A percentile compares a stretch with the other conserved stretches of the same genome.
Evolutionary conservation across 768 basidiomycete species (phyloP).

Genomic region (Boletellus ananiceps): DNA sequence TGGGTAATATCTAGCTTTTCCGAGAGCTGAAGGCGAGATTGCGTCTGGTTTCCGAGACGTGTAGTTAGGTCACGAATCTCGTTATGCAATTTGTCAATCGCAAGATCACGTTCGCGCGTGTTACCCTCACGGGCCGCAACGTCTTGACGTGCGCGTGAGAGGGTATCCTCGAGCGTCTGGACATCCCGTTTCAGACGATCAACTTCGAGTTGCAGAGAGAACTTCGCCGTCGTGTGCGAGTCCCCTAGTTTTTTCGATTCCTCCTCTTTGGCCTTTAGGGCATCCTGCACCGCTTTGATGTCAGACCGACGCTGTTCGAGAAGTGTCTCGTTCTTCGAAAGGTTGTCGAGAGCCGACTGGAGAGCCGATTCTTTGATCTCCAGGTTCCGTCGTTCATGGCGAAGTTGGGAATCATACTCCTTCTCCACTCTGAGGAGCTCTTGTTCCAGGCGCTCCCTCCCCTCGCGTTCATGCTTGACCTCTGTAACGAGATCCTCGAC

Average conservation of each 20-base stretch:
- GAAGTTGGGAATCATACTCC: conserved; percentile 57
- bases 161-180: conserved; percentile 73
- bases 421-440: conserved; percentile 56
- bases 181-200: conserved; percentile 85
- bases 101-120: conserved; percentile 64
- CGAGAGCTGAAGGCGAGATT: conserved; percentile 77
- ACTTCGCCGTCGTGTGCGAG: conserved; percentile 74
- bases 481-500: conserved; percentile 68
- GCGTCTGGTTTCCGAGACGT: conserved; percentile 80
- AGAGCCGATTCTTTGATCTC: conserved; percentile 70
- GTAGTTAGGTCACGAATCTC: conserved; percentile 78
- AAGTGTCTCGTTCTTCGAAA: conserved; percentile 57
- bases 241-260: conserved; percentile 82
- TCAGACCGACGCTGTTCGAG: conserved; percentile 74
- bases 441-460: conserved; percentile 49
- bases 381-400: conserved; percentile 56
- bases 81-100: conserved; percentile 69
- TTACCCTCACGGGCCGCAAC: conserved; percentile 61
- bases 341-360: conserved; percentile 56
- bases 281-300: conserved; percentile 64
- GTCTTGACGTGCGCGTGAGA: conserved; percentile 65
- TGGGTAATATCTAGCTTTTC: conserved; percentile 84
- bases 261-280: conserved; percentile 64
- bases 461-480: conserved; percentile 52
- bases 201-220: conserved; percentile 85